Evolutionary conservation across 192 early-diverging fungal species (phyloP).

Genomic region (Entophlyctis luteolus): DNA sequence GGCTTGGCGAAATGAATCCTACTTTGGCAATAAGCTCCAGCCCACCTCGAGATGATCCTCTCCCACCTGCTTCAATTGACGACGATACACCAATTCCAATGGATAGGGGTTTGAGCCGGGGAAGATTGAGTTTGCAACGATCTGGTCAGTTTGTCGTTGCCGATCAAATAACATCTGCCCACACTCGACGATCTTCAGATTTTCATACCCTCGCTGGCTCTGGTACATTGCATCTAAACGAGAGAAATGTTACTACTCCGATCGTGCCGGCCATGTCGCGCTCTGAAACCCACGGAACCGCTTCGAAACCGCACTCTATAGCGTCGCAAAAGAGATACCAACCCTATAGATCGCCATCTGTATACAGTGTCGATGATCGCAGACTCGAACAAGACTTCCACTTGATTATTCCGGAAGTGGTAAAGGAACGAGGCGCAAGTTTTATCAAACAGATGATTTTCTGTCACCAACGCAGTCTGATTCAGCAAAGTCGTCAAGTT

Average conservation of each 20-base stretch:
- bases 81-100: constrained; percentile 17
- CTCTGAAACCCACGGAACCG: neutral
- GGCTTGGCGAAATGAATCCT: constrained; percentile 4
- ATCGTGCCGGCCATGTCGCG: neutral
- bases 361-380: neutral
- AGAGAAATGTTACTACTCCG: neutral
- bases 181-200: neutral
- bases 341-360: neutral
- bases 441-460: constrained; percentile 35
- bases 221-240: constrained; percentile 11
- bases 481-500: constrained; percentile 38
- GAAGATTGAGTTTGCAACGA: neutral
- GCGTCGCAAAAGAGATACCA: too few relatives aligned
- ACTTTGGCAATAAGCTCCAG: neutral
- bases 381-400: constrained; percentile 24
- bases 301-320: neutral
- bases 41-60: constrained; percentile 1
- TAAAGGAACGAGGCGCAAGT: constrained; percentile 32
- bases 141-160: neutral
- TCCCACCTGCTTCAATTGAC: neutral
- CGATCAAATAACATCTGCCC: neutral
- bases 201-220: constrained; percentile 14
- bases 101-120: constrained; percentile 19
- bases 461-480: constrained; percentile 35
- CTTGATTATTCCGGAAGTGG: constrained; percentile 25